Evolutionary conservation across 169 alveolate species (phyloP), one percentile per base, ranked within the genome.

Genomic region (Plasmodium chabaudi): DNA sequence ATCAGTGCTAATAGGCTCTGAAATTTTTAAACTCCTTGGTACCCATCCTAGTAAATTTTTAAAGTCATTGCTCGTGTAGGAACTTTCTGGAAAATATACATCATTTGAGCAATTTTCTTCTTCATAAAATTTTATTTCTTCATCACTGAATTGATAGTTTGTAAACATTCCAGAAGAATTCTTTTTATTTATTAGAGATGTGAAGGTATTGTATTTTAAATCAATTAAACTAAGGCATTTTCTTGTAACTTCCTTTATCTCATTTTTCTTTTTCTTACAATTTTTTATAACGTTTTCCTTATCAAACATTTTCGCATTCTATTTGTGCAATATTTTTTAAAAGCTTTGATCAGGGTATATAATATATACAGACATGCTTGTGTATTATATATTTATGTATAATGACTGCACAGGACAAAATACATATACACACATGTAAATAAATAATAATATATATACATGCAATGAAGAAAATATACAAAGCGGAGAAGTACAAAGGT

Each of bases 31-130:
- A 77, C 53, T 77, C 39, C 88, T 77, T 51, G 88, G 88, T 63
- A 77, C 69, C 88, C 88, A 77, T 77, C 88, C 88, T 47, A 77
- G 49, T 67, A 77, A 77, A 77, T 77, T 77, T 77, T 77, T 77
- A 64, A 77, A 77, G 39, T 77, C 88, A 77, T 77, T 64, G 39
- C 51, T 77, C 17, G 88, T 77, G 19, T 77, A 77, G 19, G 88
- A 49, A 56, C 88, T 77, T 77, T 77, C 88, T 23, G 68, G 77
- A 53, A 49, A 61, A 39, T 77, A 77, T 0, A 63, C 53, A 21
- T 77, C 88, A 9, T 19, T 77, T 21, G 47, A 23, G 25, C 46
- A 12, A 77, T 77, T 63, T 39, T 77, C 88, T 12, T 77, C 64
- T 49, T 74, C 63, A 64, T 49, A 39, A 68, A 77, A 77, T 51